phyloP scores from a whole-genome alignment of 2,329 filamentous ascomycete species.

The Leptosphaerulina australis region DNA sequence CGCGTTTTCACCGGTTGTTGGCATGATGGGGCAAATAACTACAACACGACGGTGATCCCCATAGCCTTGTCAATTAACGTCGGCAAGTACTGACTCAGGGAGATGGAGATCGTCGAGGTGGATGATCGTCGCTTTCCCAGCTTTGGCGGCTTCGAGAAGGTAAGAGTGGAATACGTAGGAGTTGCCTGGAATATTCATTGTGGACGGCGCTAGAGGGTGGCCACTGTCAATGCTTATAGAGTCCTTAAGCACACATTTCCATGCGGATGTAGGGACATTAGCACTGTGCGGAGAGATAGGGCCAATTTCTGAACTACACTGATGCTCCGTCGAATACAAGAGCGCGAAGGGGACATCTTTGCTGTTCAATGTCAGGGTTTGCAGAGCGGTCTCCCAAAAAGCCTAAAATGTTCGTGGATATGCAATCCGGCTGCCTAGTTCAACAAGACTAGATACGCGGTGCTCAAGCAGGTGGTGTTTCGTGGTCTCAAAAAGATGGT shows the following conservation, averaged over 20 bases:
- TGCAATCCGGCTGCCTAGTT: constrained; percentile 74
- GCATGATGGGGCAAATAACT: constrained; percentile 47
- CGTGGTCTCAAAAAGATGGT: constrained; percentile 78
- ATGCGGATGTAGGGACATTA: constrained; percentile 1
- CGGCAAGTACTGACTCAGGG: constrained; percentile 30
- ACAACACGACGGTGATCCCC: constrained; percentile 44
- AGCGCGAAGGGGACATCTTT: constrained; percentile 47
- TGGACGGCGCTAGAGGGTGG: constrained; percentile 35
- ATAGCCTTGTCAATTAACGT: constrained; percentile 44
- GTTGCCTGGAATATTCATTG: constrained; percentile 33
- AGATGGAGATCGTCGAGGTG: constrained; percentile 38
- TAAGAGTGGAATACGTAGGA: constrained; percentile 29
- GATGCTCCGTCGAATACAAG: constrained; percentile 30
- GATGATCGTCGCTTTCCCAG: constrained; percentile 37
- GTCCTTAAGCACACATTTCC: constrained; percentile 33
- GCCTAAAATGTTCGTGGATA: constrained; percentile 69
- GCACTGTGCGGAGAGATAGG: constrained; percentile 27
- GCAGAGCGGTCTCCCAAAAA: constrained; percentile 72
- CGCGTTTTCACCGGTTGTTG: constrained; percentile 35
- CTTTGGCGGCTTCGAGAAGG: constrained; percentile 35
- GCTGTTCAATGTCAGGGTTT: constrained; percentile 72
- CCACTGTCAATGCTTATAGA: constrained; percentile 30
- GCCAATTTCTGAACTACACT: constrained; percentile 19
- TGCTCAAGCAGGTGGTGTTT: constrained; percentile 48
- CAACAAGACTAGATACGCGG: constrained; percentile 56